Percentiles rank a stretch among this genome's conserved stretches.
phyloP scores from a whole-genome alignment of 2,329 filamentous ascomycete genomes.

The Mycocentrospora acerina region DNA sequence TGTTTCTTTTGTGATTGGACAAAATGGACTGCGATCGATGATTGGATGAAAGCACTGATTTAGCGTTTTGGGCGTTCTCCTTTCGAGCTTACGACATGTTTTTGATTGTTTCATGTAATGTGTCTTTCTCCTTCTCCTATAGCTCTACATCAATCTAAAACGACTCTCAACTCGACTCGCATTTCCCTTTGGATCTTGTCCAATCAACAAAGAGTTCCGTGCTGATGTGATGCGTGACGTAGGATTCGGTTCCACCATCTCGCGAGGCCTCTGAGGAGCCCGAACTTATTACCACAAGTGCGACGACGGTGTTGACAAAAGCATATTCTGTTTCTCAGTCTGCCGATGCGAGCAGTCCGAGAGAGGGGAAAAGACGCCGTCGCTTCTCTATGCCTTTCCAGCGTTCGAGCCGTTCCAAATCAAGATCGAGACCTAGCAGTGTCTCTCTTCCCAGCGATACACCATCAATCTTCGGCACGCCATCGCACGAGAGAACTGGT shows the following conservation, averaged over 20 bases:
- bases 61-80: slow-evolving; percentile 23
- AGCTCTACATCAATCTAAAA: slow-evolving; percentile 33
- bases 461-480: slow-evolving; percentile 10
- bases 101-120: too few relatives aligned
- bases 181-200: slow-evolving; percentile 9
- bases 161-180: slow-evolving; percentile 19
- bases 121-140: slow-evolving; percentile 13
- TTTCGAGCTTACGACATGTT: slow-evolving; percentile 18
- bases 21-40: slow-evolving; percentile 15
- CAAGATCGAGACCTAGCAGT: slow-evolving; percentile 31
- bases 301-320: slow-evolving; percentile 7
- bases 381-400: slow-evolving; percentile 39
- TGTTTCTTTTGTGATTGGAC: slow-evolving; percentile 3
- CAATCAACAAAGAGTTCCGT: slow-evolving; percentile 8
- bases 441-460: slow-evolving; percentile 24
- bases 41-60: slow-evolving; percentile 12
- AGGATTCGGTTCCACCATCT: slow-evolving; percentile 35
- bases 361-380: slow-evolving; percentile 29
- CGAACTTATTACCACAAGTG: slow-evolving; percentile 19
- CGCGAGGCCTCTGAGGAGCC: slow-evolving; percentile 36
- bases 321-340: slow-evolving; percentile 6
- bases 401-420: slow-evolving; percentile 31
- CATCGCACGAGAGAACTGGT: background rate
- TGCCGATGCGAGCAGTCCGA: slow-evolving; percentile 11
- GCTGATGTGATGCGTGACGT: slow-evolving; percentile 42